These are phyloP conservation scores for Solanum gandarillasii DNA, from an alignment of 257 asterid genomes.

Conservation along the genomic window DNA sequence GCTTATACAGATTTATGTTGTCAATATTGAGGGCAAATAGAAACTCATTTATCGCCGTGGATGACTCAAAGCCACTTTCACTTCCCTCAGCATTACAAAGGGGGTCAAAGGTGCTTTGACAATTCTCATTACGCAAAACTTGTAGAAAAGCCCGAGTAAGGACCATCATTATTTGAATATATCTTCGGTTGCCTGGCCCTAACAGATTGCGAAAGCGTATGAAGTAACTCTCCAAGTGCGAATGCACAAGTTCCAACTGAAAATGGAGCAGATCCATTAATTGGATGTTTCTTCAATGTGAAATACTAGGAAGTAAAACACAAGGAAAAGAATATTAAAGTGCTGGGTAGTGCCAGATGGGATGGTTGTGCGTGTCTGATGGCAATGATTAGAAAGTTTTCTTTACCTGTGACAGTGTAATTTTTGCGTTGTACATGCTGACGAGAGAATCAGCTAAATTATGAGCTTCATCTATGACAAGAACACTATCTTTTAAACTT, in stretches of 20 bases:
- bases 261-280: constrained; percentile 6
- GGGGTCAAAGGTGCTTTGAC: constrained; percentile 12
- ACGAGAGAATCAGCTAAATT: constrained; percentile 94
- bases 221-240: constrained; percentile 61
- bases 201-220: constrained; percentile 57
- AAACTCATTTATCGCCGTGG: constrained; percentile 72
- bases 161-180: constrained; percentile 78
- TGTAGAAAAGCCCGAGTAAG: constrained; percentile 56
- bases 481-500: constrained; percentile 54
- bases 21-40: constrained; percentile 80
- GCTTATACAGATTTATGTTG: constrained; percentile 83
- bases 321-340: not conserved
- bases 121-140: constrained; percentile 25
- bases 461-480: constrained; percentile 95
- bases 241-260: constrained; percentile 67
- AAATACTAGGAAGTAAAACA: not conserved
- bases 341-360: not conserved
- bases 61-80: constrained; percentile 28
- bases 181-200: constrained; percentile 91
- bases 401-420: constrained; percentile 69
- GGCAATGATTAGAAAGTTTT: not conserved
- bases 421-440: constrained; percentile 76
- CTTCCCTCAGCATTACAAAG: constrained; percentile 25
- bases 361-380: not conserved
- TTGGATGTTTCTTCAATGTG: constrained; percentile 2